Percentiles rank a stretch among this genome's conserved stretches.
These are phyloP conservation scores for Aspergillus kassunensis DNA, from an alignment of 495 filamentous ascomycete genomes.

Conservation along the genomic window DNA sequence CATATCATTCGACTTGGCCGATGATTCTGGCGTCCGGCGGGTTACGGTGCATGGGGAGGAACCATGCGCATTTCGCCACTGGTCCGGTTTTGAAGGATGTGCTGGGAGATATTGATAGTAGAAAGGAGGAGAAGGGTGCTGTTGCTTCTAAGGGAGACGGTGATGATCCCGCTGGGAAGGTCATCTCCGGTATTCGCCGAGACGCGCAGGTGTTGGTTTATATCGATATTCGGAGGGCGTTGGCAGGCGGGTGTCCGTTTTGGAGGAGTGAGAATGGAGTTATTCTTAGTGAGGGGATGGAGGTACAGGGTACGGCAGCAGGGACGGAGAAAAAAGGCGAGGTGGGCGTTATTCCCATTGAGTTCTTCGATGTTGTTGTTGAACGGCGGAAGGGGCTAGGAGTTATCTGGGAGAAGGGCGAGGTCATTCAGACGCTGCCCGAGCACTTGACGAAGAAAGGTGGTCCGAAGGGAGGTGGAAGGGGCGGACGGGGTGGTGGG, in stretches of 20 bases:
- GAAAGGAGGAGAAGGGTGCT: conserved; percentile 9
- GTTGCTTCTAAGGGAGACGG: conserved; percentile 10
- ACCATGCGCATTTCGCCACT: conserved; percentile 82
- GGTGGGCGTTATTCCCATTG: conserved; percentile 35
- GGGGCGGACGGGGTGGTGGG: neutral
- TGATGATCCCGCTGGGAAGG: conserved; percentile 30
- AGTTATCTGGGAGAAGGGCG: conserved; percentile 61
- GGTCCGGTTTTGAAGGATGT: conserved; percentile 51
- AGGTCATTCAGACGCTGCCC: conserved; percentile 51
- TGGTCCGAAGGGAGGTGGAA: conserved; percentile 31
- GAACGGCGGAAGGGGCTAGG: conserved; percentile 56
- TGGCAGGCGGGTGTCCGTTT: conserved; percentile 67
- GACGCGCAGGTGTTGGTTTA: conserved; percentile 78
- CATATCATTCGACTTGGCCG: conserved; percentile 71
- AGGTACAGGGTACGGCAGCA: conserved; percentile 13
- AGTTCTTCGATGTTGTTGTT: conserved; percentile 49
- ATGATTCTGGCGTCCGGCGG: conserved; percentile 69
- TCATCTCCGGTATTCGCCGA: conserved; percentile 81
- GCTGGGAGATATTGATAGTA: conserved; percentile 12
- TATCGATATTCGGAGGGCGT: conserved; percentile 64
- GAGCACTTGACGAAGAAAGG: conserved; percentile 25
- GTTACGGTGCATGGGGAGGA: conserved; percentile 71
- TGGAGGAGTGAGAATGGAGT: conserved; percentile 88
- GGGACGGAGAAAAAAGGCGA: conserved; percentile 13
- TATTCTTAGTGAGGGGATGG: conserved; percentile 47